Evolutionary conservation across 2,329 filamentous ascomycete genomes (phyloP), one percentile per base, ranked within the genome.

Genomic region (Sporothrix brunneoviolacea): DNA sequence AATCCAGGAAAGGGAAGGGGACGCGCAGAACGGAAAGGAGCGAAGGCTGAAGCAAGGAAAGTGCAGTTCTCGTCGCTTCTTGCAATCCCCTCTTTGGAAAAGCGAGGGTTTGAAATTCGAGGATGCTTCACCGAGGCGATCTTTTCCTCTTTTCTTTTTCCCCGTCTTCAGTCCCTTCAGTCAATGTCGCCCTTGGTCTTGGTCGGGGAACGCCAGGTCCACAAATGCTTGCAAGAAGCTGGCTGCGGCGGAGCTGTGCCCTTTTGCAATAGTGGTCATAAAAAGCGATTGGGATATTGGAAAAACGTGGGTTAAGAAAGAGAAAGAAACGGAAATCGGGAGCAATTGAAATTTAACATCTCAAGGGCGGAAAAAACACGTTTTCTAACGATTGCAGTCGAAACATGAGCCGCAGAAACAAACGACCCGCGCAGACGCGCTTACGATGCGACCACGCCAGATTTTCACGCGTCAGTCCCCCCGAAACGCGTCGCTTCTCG

Each of bases 351-450:
- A n/a, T n/a, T n/a, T n/a, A n/a, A n/a, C n/a, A n/a, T n/a, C n/a
- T n/a, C n/a, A n/a, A n/a, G n/a, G n/a, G n/a, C n/a, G n/a, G 32
- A 16, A 35, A 35, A 8, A n/a, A 18, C 13, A 3, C 18, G 15
- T 15, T 35, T 38, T 27, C 32, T 37, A 46, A 28, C 33, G 16
- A 15, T 22, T 21, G 18, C 8, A n/a, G n/a, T n/a, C n/a, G n/a
- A n/a, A n/a, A n/a, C 45, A 48, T 39, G 45, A 39, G 32, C 39
- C 45, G 19, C 35, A 24, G 27, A 32, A 22, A 13, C 45, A 39
- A 24, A n/a, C 24, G 9, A 48, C 12, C 32, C 7, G n/a, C 24
- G 15, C 2, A 15, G 22, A 39, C 45, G 45, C 45, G 45, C 36
- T 48, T 32, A 13, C 3, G 36, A 32, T 33, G 27, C 36, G 32